Evolutionary conservation across 108 stramenopile genomes (phyloP), one percentile per base, ranked within the genome.

Genomic region (Fragilariopsis cylindrus): DNA sequence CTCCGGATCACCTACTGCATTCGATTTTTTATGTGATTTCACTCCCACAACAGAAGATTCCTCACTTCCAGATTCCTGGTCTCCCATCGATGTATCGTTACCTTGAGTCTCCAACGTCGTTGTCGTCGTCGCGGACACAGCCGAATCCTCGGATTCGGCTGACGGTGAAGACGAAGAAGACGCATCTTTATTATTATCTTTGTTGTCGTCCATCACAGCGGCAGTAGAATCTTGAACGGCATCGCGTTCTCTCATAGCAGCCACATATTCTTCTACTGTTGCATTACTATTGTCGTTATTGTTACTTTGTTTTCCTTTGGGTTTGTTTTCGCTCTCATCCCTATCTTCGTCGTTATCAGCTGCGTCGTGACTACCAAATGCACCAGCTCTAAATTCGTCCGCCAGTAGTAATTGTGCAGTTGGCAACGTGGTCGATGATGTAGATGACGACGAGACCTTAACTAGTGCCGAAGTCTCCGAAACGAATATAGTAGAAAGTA

Each of bases 1-100:
- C 72, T 94, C 90, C 0, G 91, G 90, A 80, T 95, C 90, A 50
- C 93, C 93, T 16, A 94, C 90, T 13, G 88, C 90, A 70, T 90
- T 91, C 13, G 70, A 77, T 50, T 94, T 91, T 65, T 85, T 86
- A 15, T 70, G 73, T 30, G 77, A 75, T 57, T 78, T 83, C 44
- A 78, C 65, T 16, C 77, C 82, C 1, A 83, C 74, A 19, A 55
- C 56, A 12, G 81, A 71, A 50, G 52, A 12, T 50, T 70, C 72
- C 9, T 43, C 72, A 64, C n/a, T 64, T 4, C 44, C 55, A 42
- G 44, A 8, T 41, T 8, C 16, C 46, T 67, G 7, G 4, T 46
- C 48, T n/a, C 7, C n/a, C 7, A 8, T 67, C 46, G 65, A 7
- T 6, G 48, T 15, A 54, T 55, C 60, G 21, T 41, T 44, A 8